Evolutionary conservation across 1,139 yeast genomes (phyloP), one percentile per base, ranked within the genome.

Genomic region (Candida mesenterica): DNA sequence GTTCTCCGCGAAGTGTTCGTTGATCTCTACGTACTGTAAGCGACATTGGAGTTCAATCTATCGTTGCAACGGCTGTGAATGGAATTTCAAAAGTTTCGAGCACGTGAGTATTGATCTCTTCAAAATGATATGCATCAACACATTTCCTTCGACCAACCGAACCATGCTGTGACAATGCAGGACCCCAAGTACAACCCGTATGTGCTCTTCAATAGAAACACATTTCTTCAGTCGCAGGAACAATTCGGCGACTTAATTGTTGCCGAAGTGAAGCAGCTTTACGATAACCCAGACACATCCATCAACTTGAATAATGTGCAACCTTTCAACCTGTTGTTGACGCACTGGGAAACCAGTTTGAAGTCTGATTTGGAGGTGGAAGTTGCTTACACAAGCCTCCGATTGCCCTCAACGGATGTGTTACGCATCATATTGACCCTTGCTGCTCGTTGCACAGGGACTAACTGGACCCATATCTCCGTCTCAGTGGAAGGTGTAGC

Each of bases 401-500:
- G 26, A 13, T 39, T 55, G 13, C 69, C 63, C 2, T 56, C 68
- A 1, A 34, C 38, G 4, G 46, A 53, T 28, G 40, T 60, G 8
- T 43, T 67, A 4, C 53, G 66, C 5, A 40, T 67, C 2, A 40
- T 68, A 15, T 38, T 66, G 16, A 64, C 72, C 0, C 35, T 66
- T 23, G 60, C 63, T 1, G 50, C 62, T 0, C 45, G 69, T 33
- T 39, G 51, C 17, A 53, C 62, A 4, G 45, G 44, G 5, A 49
- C 52, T 20, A 62, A 62, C 38, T 61, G 57, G 56, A 49, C 60
- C 5, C 44, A 49, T 15, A 43, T 39, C 15, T 15, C 41, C 15
- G 30, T 48, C 7, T 34, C 45, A 6, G 33, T 50, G 31, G 54
- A 47, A 9, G 54, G 55, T 4, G 41, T 57, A 10, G 40, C 40